Evolutionary conservation across 768 basidiomycete species (phyloP), one percentile per base, ranked within the genome.

Genomic region (Tulasnella sp.): DNA sequence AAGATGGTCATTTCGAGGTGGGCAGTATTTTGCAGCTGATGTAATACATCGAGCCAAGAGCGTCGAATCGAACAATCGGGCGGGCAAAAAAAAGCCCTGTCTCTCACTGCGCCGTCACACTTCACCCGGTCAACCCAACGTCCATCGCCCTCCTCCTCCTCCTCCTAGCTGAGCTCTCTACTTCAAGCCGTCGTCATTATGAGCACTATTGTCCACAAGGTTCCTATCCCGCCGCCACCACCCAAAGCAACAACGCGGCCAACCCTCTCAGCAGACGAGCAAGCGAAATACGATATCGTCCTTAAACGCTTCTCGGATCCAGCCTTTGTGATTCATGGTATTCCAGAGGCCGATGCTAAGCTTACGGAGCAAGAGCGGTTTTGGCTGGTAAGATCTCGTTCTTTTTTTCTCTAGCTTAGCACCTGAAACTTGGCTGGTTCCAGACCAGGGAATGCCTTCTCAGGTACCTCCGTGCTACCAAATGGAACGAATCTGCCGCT

Each of bases 381-480:
- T 67, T 90, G 86, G 85, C 71, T 90, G 64, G 77, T 80, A 54
- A 48, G 77, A 74, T 31, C 21, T 49, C 35, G 12, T 34, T 12
- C 25, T 42, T 40, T 25, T 29, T 25, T 14, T 34, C 51, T n/a
- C n/a, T 23, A 46, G 11, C 11, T 31, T 34, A 19, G 41, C 36
- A 27, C 35, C 23, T 14, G 9, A 5, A 49, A 35, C 35, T 17
- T 6, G 5, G 41, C 23, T 43, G 8, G 15, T 41, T 34, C 15
- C 35, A 71, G 69, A 83, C 83, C 2, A 75, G 76, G 64, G 87
- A 89, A 61, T 86, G 84, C 67, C 67, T 89, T 37, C 71, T 84
- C 40, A 62, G 85, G 59, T 90, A 82, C 67, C 69, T 87, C 35
- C 81, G 87, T 40, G 89, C 89, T 2, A 74, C 78, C 0, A 91